Evolutionary conservation across 306 rosid species (phyloP), one percentile per base, ranked within the genome.

Genomic region (Albizia julibrissin): DNA sequence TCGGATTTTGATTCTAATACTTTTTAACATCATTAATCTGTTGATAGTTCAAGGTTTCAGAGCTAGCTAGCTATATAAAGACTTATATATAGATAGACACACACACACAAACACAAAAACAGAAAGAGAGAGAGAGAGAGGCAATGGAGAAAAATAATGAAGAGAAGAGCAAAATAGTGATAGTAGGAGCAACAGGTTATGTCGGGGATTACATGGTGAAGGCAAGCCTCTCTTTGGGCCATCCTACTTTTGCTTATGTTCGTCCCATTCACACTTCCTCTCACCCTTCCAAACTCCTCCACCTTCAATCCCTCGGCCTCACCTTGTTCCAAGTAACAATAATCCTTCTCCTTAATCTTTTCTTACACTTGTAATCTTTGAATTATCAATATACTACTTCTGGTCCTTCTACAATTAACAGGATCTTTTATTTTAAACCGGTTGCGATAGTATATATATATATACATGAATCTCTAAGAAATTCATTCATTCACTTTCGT

Each of bases 181-280:
- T 86, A 44, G 5, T 86, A 31, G 91, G 88, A 61, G 82, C 80
- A 37, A 86, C 82, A 1, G 86, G 89, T 10, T 74, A 89, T 75
- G 87, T 89, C 2, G 91, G 88, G 5, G 79, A 72, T 54, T 82
- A 61, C 90, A 84, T 84, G 88, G 87, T 84, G 43, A 82, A 77
- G 82, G 90, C 87, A 40, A 84, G 91, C 78, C 58, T 86, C 14
- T 68, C 87, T 62, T 21, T 79, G 52, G 88, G 88, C 8, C 87
- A 84, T 69, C 88, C 85, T 16, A 89, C 91, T 43, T 77, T 10
- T 43, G 86, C 71, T 24, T 86, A 76, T 27, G 73, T 52, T 27
- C 87, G 91, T 12, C 88, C 89, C 26, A 13, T 74, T 61, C 61
- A 74, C 29, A 69, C 79, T 14, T 24, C 68, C 18, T 26, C 39